phyloP scores from a whole-genome alignment of 2,329 filamentous ascomycete genomes.

The Verticillium longisporum region DNA sequence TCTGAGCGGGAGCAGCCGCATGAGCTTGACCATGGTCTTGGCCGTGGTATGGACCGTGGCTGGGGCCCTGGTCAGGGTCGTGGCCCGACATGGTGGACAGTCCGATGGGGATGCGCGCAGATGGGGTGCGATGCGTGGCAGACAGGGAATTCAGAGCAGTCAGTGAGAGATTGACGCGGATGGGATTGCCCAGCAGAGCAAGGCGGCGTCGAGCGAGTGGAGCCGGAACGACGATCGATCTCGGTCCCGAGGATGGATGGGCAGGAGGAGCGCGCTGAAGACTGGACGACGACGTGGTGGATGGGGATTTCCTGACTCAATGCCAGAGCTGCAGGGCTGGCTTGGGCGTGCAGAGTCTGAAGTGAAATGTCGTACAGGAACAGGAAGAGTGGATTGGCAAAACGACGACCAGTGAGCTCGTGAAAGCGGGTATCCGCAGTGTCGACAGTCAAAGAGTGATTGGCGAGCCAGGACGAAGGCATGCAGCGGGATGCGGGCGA shows the following conservation, averaged over 20 bases:
- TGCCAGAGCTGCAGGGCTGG: too few relatives aligned
- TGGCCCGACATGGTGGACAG: not conserved
- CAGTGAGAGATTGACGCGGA: not conserved
- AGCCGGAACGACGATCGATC: not conserved
- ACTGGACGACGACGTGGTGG: too few relatives aligned
- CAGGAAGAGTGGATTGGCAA: not conserved
- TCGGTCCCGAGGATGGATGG: not conserved
- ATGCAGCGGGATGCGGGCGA: not conserved
- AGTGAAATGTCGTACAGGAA: not conserved
- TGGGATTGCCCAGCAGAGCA: not conserved
- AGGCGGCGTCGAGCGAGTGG: not conserved
- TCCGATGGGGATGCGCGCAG: not conserved
- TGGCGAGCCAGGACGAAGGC: not conserved
- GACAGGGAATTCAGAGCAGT: not conserved
- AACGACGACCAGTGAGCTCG: not conserved
- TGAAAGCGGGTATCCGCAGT: not conserved
- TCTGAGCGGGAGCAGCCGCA: constrained; percentile 18
- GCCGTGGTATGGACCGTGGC: not conserved
- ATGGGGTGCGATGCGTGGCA: not conserved
- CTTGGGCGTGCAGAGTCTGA: not conserved
- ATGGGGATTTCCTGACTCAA: too few relatives aligned
- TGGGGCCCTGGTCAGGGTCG: not conserved
- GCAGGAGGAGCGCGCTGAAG: not conserved
- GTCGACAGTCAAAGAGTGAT: not conserved
- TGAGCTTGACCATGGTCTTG: not conserved